These are phyloP conservation scores for Xerophyta viscosa DNA, from an alignment of 106 monocot species.

Conservation along the genomic window DNA sequence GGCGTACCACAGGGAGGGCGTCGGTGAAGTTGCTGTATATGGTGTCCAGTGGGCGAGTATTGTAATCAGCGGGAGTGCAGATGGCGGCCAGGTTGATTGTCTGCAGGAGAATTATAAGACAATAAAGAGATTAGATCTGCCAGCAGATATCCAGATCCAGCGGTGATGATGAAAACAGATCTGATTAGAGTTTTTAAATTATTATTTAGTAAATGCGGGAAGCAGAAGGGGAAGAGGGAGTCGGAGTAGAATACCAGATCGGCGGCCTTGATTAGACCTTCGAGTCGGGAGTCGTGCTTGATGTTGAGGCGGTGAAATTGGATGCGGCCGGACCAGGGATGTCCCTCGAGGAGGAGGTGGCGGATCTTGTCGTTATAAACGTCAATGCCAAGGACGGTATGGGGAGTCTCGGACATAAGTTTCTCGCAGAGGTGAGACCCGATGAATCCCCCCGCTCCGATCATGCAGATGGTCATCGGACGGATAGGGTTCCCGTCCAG, in stretches of 20 bases:
- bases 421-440: constrained; percentile 74
- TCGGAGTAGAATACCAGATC: constrained; percentile 34
- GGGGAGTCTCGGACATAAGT: constrained; percentile 51
- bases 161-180: not conserved
- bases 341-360: constrained; percentile 32
- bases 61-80: constrained; percentile 75
- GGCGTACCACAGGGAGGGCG: constrained; percentile 71
- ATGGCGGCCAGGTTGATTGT: constrained; percentile 68
- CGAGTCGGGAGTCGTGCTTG: constrained; percentile 68
- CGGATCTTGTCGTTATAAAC: constrained; percentile 75
- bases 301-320: constrained; percentile 78
- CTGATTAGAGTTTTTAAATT: too few relatives aligned
- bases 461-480: constrained; percentile 65
- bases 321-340: constrained; percentile 44
- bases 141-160: not conserved
- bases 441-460: constrained; percentile 72
- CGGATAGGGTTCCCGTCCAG: constrained; percentile 53
- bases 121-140: too few relatives aligned
- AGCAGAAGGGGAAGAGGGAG: not conserved
- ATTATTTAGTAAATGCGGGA: not conserved
- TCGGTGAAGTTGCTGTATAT: constrained; percentile 81
- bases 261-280: constrained; percentile 63
- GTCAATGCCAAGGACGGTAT: constrained; percentile 55
- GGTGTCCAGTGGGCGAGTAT: constrained; percentile 67
- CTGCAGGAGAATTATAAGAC: constrained; percentile 14